Percentiles rank a stretch among this genome's conserved stretches.
Conservation (phyloP, 2,329 filamentous ascomycete genomes). For the Fusarium sp. region DNA sequence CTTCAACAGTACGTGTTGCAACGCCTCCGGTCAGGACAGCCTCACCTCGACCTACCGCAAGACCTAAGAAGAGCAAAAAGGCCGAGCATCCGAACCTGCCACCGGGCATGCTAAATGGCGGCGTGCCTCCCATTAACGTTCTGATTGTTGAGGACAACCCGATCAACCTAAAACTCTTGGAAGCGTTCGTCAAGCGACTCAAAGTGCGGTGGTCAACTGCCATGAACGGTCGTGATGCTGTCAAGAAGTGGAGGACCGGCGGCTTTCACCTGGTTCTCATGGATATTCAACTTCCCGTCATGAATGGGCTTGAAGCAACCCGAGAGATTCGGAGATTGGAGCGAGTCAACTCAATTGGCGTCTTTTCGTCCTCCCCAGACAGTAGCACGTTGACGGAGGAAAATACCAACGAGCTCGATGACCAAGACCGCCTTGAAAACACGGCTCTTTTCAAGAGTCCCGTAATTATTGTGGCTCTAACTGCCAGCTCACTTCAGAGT, state of each 20-base stretch:
- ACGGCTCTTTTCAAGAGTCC: constrained; percentile 87
- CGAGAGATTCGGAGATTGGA: constrained; percentile 93
- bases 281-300: constrained; percentile 97
- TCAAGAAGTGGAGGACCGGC: constrained; percentile 89
- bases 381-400: constrained; percentile 60
- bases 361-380: constrained; percentile 77
- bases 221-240: constrained; percentile 92
- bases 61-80: constrained; percentile 65
- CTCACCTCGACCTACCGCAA: constrained; percentile 58
- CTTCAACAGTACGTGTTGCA: constrained; percentile 55
- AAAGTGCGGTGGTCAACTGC: constrained; percentile 98
- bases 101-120: constrained; percentile 76
- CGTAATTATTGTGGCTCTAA: constrained; percentile 96
- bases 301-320: constrained; percentile 94
- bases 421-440: constrained; percentile 75
- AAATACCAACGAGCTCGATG: constrained; percentile 58
- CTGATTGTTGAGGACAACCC: constrained; percentile 98
- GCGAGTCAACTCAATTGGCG: constrained; percentile 89
- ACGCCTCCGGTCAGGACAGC: constrained; percentile 60
- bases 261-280: constrained; percentile 97
- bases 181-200: constrained; percentile 93
- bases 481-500: constrained; percentile 91
- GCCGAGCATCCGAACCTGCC: constrained; percentile 58
- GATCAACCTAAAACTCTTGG: constrained; percentile 92
- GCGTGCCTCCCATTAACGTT: constrained; percentile 94